phyloP scores from a whole-genome alignment of 345 rosid genomes.

The Bruguiera sexangula region DNA sequence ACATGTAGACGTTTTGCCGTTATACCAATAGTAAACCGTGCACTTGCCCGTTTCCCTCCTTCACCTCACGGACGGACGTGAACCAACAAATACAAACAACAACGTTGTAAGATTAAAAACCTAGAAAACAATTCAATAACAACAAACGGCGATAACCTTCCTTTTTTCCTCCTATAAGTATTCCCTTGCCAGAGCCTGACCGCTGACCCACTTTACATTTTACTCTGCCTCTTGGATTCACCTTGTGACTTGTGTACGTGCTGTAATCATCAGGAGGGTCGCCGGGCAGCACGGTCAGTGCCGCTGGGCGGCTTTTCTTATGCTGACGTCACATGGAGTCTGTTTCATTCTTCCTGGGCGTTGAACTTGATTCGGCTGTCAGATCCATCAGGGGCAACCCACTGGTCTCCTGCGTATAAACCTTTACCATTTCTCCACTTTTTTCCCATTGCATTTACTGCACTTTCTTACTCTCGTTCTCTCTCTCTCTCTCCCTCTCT shows the following conservation, averaged over 20 bases:
- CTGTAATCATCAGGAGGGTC: neutral
- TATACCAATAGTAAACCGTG: no score
- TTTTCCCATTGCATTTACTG: neutral
- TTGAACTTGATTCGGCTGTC: conserved; percentile 35
- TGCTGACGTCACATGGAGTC: conserved; percentile 15
- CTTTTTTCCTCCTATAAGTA: neutral
- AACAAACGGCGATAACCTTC: no score
- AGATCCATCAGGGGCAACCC: conserved; percentile 36
- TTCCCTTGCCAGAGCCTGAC: neutral
- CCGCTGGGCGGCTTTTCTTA: conserved; percentile 6
- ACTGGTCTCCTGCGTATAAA: conserved; percentile 15
- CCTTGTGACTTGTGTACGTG: no score
- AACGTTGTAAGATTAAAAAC: neutral
- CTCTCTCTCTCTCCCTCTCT: conserved; percentile 16
- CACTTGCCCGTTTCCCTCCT: neutral
- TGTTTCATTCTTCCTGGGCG: conserved; percentile 39
- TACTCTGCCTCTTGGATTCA: no score
- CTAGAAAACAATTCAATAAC: neutral
- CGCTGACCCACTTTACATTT: neutral
- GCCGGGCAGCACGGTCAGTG: conserved; percentile 22
- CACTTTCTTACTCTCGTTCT: neutral
- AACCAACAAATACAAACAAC: neutral
- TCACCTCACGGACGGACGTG: neutral
- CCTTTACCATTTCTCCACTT: conserved; percentile 2
- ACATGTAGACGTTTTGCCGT: no score